A percentile compares a stretch with the other conserved stretches of the same genome.
phyloP scores from a whole-genome alignment of 2,329 filamentous ascomycete genomes.

The Cyanodermella asteris region DNA sequence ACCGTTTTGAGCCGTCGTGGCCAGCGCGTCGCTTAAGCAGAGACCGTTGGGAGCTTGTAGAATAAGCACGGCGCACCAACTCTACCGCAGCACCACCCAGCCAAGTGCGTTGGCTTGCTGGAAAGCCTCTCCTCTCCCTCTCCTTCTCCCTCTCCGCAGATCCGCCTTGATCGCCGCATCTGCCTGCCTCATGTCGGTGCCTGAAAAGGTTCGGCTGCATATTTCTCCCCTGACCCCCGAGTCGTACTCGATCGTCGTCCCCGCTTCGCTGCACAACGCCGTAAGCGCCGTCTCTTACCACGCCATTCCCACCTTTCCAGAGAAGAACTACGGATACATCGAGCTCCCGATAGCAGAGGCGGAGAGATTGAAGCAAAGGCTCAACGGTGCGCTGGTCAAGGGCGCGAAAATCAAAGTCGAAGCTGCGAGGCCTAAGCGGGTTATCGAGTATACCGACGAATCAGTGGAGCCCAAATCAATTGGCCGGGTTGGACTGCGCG shows the following conservation, averaged over 20 bases:
- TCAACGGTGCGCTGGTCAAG: constrained; percentile 68
- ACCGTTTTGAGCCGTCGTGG: too few relatives aligned
- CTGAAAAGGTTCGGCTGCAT: constrained; percentile 39
- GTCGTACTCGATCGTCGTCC: constrained; percentile 50
- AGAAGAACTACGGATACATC: constrained; percentile 74
- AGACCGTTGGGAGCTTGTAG: too few relatives aligned
- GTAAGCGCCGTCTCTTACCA: constrained; percentile 81
- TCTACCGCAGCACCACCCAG: too few relatives aligned
- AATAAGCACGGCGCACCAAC: too few relatives aligned
- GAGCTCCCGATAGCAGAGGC: constrained; percentile 64
- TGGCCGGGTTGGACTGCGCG: constrained; percentile 23
- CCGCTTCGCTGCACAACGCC: constrained; percentile 39
- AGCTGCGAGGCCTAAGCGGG: constrained; percentile 46
- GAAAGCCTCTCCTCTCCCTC: too few relatives aligned
- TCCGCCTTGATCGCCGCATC: too few relatives aligned
- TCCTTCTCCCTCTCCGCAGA: too few relatives aligned
- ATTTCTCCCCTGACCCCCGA: constrained; percentile 67
- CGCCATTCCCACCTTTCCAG: constrained; percentile 64
- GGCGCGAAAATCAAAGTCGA: constrained; percentile 73
- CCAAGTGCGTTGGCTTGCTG: too few relatives aligned
- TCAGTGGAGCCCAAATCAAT: constrained; percentile 16
- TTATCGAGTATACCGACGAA: constrained; percentile 16
- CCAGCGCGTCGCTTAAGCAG: too few relatives aligned
- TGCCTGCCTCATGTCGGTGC: too few relatives aligned
- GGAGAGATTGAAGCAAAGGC: constrained; percentile 74